Percentiles rank a stretch among this genome's conserved stretches.
Evolutionary conservation across 148 eudicot genomes (phyloP).

Genomic region (Vaccinium vitisidaea): DNA sequence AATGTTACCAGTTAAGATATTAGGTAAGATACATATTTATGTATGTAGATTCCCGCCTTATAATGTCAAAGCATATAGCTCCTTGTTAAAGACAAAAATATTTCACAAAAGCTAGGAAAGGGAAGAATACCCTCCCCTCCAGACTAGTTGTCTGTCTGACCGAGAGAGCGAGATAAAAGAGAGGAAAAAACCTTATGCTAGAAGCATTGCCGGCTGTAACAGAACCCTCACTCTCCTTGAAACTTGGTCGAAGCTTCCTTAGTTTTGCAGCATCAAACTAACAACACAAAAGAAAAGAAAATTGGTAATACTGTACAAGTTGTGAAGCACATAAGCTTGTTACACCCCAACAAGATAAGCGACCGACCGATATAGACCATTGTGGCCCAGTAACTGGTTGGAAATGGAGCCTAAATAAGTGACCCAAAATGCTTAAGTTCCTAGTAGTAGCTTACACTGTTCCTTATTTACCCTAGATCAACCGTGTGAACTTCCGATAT

Average conservation of each 20-base stretch:
- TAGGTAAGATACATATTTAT: neutral
- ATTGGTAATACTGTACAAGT: neutral
- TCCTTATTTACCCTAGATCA: neutral
- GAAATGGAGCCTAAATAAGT: neutral
- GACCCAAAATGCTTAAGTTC: neutral
- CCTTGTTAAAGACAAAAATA: neutral
- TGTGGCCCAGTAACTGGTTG: neutral
- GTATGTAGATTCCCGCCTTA: neutral
- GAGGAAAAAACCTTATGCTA: conserved; percentile 65
- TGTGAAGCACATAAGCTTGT: conserved; percentile 2
- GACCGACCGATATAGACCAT: neutral
- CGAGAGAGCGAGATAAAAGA: neutral
- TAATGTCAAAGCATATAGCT: neutral
- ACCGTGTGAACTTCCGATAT: neutral
- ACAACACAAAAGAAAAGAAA: conserved; percentile 5
- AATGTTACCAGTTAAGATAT: neutral
- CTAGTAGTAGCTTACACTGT: neutral
- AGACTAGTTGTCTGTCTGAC: neutral
- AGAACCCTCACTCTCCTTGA: conserved; percentile 75
- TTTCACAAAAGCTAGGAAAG: neutral
- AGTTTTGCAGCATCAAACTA: conserved; percentile 84
- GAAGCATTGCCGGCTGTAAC: conserved; percentile 99
- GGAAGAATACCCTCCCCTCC: conserved; percentile 5
- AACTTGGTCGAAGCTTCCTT: conserved; percentile 84
- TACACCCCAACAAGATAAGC: neutral